These are phyloP conservation scores for Paxillus rubicundulus DNA, from an alignment of 768 basidiomycete species.

Conservation along the genomic window DNA sequence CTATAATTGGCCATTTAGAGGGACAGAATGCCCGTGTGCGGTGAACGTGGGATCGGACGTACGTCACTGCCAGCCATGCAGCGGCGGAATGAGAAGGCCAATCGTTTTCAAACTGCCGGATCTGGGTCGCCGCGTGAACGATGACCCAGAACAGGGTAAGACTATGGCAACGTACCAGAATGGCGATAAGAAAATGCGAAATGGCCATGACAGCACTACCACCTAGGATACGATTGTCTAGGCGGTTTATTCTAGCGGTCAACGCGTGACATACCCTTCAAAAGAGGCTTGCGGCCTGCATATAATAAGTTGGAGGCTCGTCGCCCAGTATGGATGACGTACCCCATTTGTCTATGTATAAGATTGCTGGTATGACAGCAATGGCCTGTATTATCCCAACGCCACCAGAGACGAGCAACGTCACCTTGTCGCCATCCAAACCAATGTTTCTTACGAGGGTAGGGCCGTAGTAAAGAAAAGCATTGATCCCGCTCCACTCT, in stretches of 20 bases:
- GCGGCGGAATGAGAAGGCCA: slow-evolving; percentile 59
- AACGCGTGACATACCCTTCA: slow-evolving; percentile 41
- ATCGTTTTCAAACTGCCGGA: slow-evolving; percentile 47
- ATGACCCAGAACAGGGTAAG: not conserved
- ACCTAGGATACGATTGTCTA: slow-evolving; percentile 21
- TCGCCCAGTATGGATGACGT: slow-evolving; percentile 7
- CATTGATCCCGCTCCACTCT: slow-evolving; percentile 91
- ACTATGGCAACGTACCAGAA: slow-evolving; percentile 44
- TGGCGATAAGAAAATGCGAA: slow-evolving; percentile 63
- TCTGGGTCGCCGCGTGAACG: slow-evolving; percentile 29
- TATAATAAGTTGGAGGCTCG: not conserved
- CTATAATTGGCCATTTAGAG: slow-evolving; percentile 29
- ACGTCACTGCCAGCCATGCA: slow-evolving; percentile 72
- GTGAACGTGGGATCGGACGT: slow-evolving; percentile 22
- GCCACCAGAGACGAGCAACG: slow-evolving; percentile 71
- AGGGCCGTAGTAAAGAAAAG: slow-evolving; percentile 80
- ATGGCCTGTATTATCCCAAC: slow-evolving; percentile 78
- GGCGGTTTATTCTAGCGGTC: not conserved
- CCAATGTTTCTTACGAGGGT: slow-evolving; percentile 65
- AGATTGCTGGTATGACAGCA: slow-evolving; percentile 70
- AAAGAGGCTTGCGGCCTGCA: slow-evolving; percentile 61
- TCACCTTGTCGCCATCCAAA: slow-evolving; percentile 53
- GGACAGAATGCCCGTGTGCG: not conserved
- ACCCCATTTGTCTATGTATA: slow-evolving; percentile 68
- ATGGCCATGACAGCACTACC: slow-evolving; percentile 64